Conservation (phyloP, 73 alveolate genomes). For the Paramecium octaurelia region DNA sequence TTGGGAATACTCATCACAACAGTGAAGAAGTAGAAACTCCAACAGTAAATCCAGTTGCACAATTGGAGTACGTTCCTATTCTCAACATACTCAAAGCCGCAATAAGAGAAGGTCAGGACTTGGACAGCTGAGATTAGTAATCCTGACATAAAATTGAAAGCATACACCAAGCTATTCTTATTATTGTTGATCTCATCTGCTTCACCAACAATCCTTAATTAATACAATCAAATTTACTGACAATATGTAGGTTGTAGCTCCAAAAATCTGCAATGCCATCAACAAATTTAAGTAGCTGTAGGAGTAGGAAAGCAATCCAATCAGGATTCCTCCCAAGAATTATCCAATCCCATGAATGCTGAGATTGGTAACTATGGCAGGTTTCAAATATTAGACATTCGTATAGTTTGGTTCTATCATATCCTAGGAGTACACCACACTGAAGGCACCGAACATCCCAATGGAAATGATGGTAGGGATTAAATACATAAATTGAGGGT, state of each 20-base stretch:
- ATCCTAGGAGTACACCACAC: background rate
- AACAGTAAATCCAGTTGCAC: conserved; percentile 5
- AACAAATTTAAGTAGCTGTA: background rate
- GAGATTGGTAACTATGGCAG: background rate
- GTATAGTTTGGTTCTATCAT: background rate
- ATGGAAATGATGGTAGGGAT: background rate
- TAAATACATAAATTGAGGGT: background rate
- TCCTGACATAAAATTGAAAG: background rate
- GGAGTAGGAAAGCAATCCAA: background rate
- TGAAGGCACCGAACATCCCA: background rate
- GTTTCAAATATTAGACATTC: background rate
- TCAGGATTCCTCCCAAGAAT: conserved; percentile 26
- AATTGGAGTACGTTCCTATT: background rate
- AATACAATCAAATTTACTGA: background rate
- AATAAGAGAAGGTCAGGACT: background rate
- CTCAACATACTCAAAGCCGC: background rate
- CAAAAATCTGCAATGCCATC: background rate
- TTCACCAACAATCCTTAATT: conserved; percentile 16
- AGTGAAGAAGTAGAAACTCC: background rate
- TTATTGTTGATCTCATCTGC: background rate
- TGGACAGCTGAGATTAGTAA: background rate
- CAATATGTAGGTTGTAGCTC: background rate
- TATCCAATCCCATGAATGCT: conserved; percentile 10
- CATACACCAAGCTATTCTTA: background rate
- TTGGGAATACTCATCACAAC: background rate